Evolutionary conservation across 805 yeast genomes (phyloP).

Genomic region (Hanseniaspora clermontiae): DNA sequence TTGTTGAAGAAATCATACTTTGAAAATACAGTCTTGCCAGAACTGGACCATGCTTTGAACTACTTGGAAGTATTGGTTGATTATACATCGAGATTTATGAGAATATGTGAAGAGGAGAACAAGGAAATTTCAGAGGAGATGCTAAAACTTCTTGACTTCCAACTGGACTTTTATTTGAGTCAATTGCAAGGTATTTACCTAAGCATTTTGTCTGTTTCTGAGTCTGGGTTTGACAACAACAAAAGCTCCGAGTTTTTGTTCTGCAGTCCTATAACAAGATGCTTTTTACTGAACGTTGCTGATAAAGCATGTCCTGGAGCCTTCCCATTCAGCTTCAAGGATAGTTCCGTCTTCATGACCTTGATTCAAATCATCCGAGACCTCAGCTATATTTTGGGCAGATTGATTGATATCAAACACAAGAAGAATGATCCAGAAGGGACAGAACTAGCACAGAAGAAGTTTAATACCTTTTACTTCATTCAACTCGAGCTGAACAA

Average conservation of each 20-base stretch:
- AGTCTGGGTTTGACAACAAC: slow-evolving; percentile 5
- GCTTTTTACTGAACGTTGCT: slow-evolving; percentile 4
- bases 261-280: slow-evolving; percentile 6
- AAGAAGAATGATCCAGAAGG: neutral
- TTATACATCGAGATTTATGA: neutral
- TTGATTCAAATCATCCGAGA: neutral
- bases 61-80: slow-evolving; percentile 6
- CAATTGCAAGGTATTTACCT: slow-evolving; percentile 10
- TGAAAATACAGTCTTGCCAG: slow-evolving; percentile 12
- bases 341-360: neutral
- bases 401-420: neutral
- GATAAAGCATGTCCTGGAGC: slow-evolving; percentile 7
- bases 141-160: neutral
- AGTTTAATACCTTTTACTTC: neutral
- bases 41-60: slow-evolving; percentile 3
- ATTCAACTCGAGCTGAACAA: neutral
- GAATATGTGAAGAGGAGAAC: neutral
- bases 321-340: slow-evolving; percentile 6
- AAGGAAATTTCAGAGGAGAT: neutral
- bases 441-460: neutral
- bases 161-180: slow-evolving; percentile 4
- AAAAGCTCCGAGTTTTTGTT: neutral
- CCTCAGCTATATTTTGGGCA: neutral
- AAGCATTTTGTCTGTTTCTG: slow-evolving; percentile 1
- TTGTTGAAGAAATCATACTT: neutral